Evolutionary conservation across 2,329 filamentous ascomycete species (phyloP), one percentile per base, ranked within the genome.

Genomic region (Zymoseptoria passerinii): DNA sequence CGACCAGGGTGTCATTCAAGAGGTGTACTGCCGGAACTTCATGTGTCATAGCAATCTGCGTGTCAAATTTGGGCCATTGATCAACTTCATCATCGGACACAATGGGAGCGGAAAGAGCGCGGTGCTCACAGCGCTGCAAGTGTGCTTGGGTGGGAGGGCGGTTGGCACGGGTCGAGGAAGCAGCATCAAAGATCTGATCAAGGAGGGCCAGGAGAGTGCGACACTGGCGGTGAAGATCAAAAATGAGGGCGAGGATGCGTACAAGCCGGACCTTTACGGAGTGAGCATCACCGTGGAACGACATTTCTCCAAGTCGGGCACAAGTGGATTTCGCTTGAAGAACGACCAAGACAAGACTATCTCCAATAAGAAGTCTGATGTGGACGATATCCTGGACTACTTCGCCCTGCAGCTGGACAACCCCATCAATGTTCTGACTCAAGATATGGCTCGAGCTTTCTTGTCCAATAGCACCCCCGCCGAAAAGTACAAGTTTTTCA

Each of bases 71-170:
- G 94, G 94, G 0, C 94, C 94, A 0, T 78, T 96, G 44, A 95
- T 99, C 73, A 99, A 99, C 74, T 99, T 99, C 74, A 92, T 99
- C 61, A 92, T 96, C 57, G 94, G 94, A 16, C 91, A 96, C 73
- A 99, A 99, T 71, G 94, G 94, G 29, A 97, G 92, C 71, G 94
- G 94, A 40, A 99, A 99, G 77, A 99, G 94, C 72, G 94, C 94
- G 2, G 88, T 97, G 13, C 77, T 99, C 28, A 97, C 94, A 0
- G 94, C 91, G 4, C 83, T 99, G 63, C 96, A 91, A 0, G 80
- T 99, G 35, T 97, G 94, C 69, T 80, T 99, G n/a, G 94, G 94
- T 60, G 92, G 89, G 19, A 97, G 96, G 73, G 92, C 94, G 1
- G 90, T 90, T 56, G 84, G 89, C 16, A 97, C 94, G 3, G 97